Evolutionary conservation across 371 early-diverging fungal species (phyloP).

Genomic region (Mucor lusitanicus): DNA sequence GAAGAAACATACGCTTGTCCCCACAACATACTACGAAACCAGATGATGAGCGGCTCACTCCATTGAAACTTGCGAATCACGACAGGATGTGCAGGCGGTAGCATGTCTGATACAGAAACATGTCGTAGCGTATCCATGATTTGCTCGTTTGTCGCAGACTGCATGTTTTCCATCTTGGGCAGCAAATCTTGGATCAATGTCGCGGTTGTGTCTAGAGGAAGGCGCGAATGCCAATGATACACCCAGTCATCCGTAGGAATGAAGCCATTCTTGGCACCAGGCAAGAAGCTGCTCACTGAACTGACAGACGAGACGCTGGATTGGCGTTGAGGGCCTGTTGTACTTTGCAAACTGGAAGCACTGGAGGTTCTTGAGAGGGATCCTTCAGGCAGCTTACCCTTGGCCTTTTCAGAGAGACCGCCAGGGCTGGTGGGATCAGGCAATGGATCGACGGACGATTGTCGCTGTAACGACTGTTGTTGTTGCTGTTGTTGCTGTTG

Average conservation of each 20-base stretch:
- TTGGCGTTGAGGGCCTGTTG: constrained; percentile 17
- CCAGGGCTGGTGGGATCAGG: background rate
- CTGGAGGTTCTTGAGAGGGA: constrained; percentile 13
- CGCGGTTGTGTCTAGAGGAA: constrained; percentile 27
- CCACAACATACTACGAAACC: constrained; percentile 72
- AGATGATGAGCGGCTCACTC: constrained; percentile 61
- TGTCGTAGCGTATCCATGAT: constrained; percentile 5
- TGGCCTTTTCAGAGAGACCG: constrained; percentile 43
- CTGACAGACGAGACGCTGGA: constrained; percentile 21
- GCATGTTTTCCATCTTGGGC: constrained; percentile 20
- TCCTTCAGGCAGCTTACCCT: constrained; percentile 41
- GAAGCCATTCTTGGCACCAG: constrained; percentile 48
- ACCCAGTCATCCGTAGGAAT: constrained; percentile 52
- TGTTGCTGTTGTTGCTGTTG: background rate
- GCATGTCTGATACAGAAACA: background rate
- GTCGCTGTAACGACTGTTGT: background rate
- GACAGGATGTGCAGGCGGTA: constrained; percentile 30
- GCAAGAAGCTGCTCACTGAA: constrained; percentile 26
- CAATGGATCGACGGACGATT: background rate
- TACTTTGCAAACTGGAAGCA: constrained; percentile 13
- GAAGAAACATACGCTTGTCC: constrained; percentile 63
- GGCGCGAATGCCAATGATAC: constrained; percentile 30
- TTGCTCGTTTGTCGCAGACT: constrained; percentile 6
- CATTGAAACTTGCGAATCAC: constrained; percentile 56
- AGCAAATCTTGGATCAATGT: constrained; percentile 20